A percentile compares a stretch with the other conserved stretches of the same genome.
Conservation (phyloP, 345 rosid genomes). For the Gossypium thurberi region DNA sequence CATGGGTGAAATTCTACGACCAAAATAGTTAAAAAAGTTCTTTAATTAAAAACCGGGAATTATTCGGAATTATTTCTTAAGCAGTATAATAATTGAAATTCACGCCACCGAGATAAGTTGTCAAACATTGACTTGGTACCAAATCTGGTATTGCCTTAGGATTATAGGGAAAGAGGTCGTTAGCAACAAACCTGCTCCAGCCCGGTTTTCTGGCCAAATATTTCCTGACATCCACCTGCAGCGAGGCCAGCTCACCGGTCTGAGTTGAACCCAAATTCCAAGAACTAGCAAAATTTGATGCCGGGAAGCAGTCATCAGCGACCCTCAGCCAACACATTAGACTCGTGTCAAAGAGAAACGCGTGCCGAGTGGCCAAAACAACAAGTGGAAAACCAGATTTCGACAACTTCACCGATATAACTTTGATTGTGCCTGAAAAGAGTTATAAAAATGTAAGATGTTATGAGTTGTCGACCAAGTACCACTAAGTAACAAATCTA, state of each 20-base stretch:
- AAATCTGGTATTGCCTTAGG: not conserved
- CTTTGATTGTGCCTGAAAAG: constrained; percentile 70
- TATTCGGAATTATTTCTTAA: not conserved
- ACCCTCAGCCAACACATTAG: constrained; percentile 98
- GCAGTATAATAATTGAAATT: not conserved
- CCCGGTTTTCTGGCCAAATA: constrained; percentile 96
- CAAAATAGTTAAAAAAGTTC: not conserved
- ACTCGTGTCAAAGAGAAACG: constrained; percentile 79
- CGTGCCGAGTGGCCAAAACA: constrained; percentile 91
- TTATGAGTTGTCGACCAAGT: not conserved
- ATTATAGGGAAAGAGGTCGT: not conserved
- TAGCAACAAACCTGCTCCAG: constrained; percentile 76
- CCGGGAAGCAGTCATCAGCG: constrained; percentile 98
- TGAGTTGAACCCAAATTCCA: constrained; percentile 84
- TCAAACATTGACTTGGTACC: not conserved
- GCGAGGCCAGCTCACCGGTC: constrained; percentile 88
- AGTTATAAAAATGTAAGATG: constrained; percentile 1
- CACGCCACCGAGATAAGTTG: not conserved
- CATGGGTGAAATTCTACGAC: constrained; percentile 7
- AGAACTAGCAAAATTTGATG: constrained; percentile 90
- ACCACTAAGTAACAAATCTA: not conserved
- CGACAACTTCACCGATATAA: constrained; percentile 86
- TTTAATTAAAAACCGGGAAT: not conserved
- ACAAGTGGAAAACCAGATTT: constrained; percentile 94
- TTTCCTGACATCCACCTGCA: constrained; percentile 92